phyloP scores from a whole-genome alignment of 1,284 basidiomycete species.

The Boletus semigastroideus region DNA sequence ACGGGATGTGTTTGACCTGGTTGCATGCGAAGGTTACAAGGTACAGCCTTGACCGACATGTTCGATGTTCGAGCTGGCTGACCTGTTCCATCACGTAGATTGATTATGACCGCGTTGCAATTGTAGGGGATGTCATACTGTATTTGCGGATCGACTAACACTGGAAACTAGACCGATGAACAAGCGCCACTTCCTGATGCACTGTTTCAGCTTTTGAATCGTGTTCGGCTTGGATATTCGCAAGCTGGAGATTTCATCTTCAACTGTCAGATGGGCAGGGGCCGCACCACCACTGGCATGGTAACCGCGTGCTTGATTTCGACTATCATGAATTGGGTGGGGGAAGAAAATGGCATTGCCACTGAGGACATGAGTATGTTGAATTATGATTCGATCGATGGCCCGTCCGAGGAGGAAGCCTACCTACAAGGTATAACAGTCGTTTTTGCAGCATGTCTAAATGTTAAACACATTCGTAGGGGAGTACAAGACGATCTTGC shows the following conservation, averaged over 20 bases:
- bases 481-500: constrained; percentile 96
- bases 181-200: constrained; percentile 91
- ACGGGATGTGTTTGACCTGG: constrained; percentile 76
- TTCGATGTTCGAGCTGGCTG: constrained; percentile 1
- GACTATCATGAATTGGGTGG: constrained; percentile 65
- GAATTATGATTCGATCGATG: constrained; percentile 69
- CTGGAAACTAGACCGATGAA: constrained; percentile 79
- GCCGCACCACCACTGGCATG: constrained; percentile 93
- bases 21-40: constrained; percentile 76
- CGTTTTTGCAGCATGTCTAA: background rate
- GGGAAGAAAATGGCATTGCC: constrained; percentile 40
- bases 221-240: constrained; percentile 65
- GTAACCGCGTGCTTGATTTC: constrained; percentile 86
- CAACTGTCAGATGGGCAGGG: constrained; percentile 85
- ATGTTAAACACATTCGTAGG: constrained; percentile 46
- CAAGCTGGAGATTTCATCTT: constrained; percentile 79
- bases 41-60: constrained; percentile 31
- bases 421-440: constrained; percentile 71
- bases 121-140: constrained; percentile 44
- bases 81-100: constrained; percentile 49
- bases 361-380: constrained; percentile 43
- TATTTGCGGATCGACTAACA: constrained; percentile 6
- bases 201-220: constrained; percentile 73
- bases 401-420: constrained; percentile 80
- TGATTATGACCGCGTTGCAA: constrained; percentile 85